Base-by-base conservation (phyloP, 2,329 filamentous ascomycete species). In the Xylaria sp. region DNA sequence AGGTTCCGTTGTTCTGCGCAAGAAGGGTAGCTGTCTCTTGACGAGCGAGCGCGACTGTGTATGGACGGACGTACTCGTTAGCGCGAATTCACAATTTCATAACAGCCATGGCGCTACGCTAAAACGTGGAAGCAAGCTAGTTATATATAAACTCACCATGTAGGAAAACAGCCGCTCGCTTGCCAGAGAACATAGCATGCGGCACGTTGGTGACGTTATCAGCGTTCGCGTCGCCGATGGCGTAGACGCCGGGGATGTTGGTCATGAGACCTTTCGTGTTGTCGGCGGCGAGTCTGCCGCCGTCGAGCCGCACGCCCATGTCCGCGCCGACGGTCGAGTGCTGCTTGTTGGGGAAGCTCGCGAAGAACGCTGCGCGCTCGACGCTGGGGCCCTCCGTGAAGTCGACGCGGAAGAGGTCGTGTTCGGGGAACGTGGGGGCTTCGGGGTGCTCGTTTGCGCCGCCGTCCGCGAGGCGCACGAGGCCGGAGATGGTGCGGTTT, bases 201-300 rank as follows among this genome's bases (percentile, higher is more conserved):
- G 87, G 87, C 0, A 90, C 84, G 70, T 90, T 90, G 2, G 87
- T 89, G 9, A 82, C 80, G n/a, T 85, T 84, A 62, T 90, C 87
- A 37, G 83, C 84, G 77, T 90, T 90, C 13, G 84, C 84, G 70
- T 90, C 88, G 0, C 88, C 88, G 23, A 90, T 77, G 5, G 86
- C 88, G 72, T 85, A 90, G 0, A 90, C 83, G 1, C 87, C 87
- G 0, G 79, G 74, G 3, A 88, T 73, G 61, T 84, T 90, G 0
- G 88, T 89, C 16, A 79, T 72, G 67, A 86, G 80, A 0, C 84
- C 85, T n/a, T 78, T 79, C 1, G 77, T 68, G 0, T 48, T 42
- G 47, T 85, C 81, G 0, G 81, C 83, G 0, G 79, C 78, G 18
- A 89, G 80, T 5, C 84, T 82, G 9, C 80, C 81, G 1, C 80